Percentiles rank a stretch among this genome's conserved stretches.
Conservation (phyloP, 768 basidiomycete species). For the Naganishia randhawae region DNA sequence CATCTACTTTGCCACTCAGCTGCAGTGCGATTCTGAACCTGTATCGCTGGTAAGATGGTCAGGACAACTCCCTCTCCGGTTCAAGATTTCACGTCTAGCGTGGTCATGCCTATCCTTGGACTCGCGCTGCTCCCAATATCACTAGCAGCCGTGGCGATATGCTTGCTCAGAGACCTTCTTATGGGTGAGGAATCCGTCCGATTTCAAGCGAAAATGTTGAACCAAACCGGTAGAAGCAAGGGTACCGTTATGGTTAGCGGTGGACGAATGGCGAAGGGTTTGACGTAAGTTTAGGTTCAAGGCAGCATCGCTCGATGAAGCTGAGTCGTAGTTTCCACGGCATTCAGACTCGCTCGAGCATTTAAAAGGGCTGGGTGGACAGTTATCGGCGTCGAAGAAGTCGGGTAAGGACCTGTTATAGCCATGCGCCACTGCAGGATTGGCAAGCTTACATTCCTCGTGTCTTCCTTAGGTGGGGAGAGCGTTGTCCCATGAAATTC, state of each 20-base stretch:
- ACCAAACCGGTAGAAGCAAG: conserved; percentile 21
- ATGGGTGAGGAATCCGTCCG: conserved; percentile 20
- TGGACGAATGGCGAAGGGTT: conserved; percentile 44
- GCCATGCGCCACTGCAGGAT: background rate
- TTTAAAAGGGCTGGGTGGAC: conserved; percentile 47
- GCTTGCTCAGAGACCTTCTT: conserved; percentile 30
- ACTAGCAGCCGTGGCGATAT: conserved; percentile 34
- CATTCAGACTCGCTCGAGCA: conserved; percentile 38
- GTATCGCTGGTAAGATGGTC: background rate
- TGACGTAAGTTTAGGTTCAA: conserved; percentile 36
- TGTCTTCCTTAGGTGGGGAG: conserved; percentile 41
- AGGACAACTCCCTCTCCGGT: conserved; percentile 15
- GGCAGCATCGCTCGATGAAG: background rate
- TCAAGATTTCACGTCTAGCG: conserved; percentile 25
- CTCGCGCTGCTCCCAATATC: conserved; percentile 36
- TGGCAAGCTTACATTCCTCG: background rate
- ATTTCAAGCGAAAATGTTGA: conserved; percentile 1
- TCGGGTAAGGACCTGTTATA: conserved; percentile 31
- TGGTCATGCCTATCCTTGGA: conserved; percentile 33
- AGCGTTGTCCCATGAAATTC: conserved; percentile 44
- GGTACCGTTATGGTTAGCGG: conserved; percentile 46
- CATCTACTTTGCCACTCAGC: background rate
- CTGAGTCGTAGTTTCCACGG: background rate
- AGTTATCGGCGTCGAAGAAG: conserved; percentile 46
- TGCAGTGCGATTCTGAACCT: background rate